Conservation (phyloP, 2,329 filamentous ascomycete genomes). For the Rhynchosporium graminicola region DNA sequence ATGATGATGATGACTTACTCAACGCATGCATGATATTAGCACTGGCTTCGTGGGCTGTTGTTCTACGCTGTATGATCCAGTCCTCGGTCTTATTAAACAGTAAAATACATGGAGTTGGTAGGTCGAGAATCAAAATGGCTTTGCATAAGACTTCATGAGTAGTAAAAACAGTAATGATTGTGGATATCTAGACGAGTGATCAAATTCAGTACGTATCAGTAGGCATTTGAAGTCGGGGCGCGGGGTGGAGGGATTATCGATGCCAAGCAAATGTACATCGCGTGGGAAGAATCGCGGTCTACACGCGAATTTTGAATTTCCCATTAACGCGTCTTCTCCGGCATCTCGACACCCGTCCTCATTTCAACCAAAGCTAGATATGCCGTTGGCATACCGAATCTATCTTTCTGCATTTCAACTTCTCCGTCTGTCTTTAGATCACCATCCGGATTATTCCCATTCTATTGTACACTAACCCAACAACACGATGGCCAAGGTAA, state of each 20-base stretch:
- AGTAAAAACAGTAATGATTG: too few relatives aligned
- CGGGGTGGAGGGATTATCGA: not conserved
- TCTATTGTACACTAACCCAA: not conserved
- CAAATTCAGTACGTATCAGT: too few relatives aligned
- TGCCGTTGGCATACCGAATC: not conserved
- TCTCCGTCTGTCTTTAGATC: not conserved
- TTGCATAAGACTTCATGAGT: too few relatives aligned
- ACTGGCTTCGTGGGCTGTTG: too few relatives aligned
- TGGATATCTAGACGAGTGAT: too few relatives aligned
- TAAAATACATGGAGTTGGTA: too few relatives aligned
- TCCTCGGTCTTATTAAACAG: too few relatives aligned
- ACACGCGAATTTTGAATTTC: not conserved
- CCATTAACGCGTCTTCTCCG: conserved; percentile 8
- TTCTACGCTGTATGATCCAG: too few relatives aligned
- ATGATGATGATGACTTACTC: too few relatives aligned
- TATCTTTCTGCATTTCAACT: not conserved
- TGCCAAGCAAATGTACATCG: not conserved
- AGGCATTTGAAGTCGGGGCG: too few relatives aligned
- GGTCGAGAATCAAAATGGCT: too few relatives aligned
- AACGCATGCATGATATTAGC: too few relatives aligned
- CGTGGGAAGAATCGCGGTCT: not conserved
- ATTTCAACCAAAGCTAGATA: not conserved
- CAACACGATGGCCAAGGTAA: conserved; percentile 15
- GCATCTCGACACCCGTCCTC: not conserved
- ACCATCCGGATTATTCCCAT: not conserved